Evolutionary conservation across 345 rosid species (phyloP).

Genomic region (Microcos paniculata): DNA sequence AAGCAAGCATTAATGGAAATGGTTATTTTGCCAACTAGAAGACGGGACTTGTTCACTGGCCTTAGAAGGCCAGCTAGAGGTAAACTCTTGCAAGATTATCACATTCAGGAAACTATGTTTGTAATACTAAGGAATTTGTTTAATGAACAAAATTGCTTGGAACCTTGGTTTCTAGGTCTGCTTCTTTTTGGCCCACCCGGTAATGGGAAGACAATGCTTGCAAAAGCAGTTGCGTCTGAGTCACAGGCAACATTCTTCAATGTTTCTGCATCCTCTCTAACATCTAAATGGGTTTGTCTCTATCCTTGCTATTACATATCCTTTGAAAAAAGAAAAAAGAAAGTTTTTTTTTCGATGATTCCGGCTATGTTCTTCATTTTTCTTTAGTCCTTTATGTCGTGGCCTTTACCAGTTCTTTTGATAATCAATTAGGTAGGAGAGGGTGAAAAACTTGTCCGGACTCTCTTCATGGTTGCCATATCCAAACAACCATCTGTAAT

Average conservation of each 20-base stretch:
- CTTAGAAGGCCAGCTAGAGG: slow-evolving; percentile 96
- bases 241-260: slow-evolving; percentile 95
- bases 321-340: background rate
- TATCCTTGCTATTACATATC: background rate
- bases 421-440: slow-evolving; percentile 74
- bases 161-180: slow-evolving; percentile 52
- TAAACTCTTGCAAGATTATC: slow-evolving; percentile 25
- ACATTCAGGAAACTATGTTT: background rate
- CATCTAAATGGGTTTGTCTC: slow-evolving; percentile 87
- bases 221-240: slow-evolving; percentile 97
- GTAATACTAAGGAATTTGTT: slow-evolving; percentile 11
- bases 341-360: slow-evolving; percentile 1
- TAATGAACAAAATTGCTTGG: slow-evolving; percentile 3
- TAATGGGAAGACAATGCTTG: slow-evolving; percentile 99
- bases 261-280: slow-evolving; percentile 91
- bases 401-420: slow-evolving; percentile 4
- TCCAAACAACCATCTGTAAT: slow-evolving; percentile 95
- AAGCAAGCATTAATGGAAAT: slow-evolving; percentile 93
- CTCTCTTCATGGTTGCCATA: slow-evolving; percentile 86
- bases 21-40: slow-evolving; percentile 92
- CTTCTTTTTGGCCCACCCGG: slow-evolving; percentile 99
- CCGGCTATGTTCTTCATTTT: slow-evolving; percentile 3
- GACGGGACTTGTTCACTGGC: slow-evolving; percentile 95
- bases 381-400: background rate
- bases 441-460: slow-evolving; percentile 93